Evolutionary conservation across 805 yeast genomes (phyloP), one percentile per base, ranked within the genome.

Genomic region (Candida sonorensis): DNA sequence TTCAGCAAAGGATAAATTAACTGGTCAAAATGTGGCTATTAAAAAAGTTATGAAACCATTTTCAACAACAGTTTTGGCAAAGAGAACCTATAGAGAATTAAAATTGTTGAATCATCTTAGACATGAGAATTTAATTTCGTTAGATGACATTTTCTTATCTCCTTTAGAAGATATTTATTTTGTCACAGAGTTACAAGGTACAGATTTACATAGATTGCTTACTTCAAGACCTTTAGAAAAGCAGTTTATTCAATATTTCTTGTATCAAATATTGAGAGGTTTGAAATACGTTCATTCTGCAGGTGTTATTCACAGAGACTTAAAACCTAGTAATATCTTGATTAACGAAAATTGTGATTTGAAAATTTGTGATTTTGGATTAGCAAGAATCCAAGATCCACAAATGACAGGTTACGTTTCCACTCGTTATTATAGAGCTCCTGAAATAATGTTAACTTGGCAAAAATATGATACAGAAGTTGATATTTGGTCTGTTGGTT

Each of bases 331-430:
- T 5, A 88, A 88, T 53, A 59, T 87, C 21, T 66, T 87, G 39
- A 90, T 88, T 36, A 88, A 88, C 55, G 95, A 95, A 21, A 94
- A 88, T 58, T 88, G 97, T 62, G 96, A 88, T 57, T 67, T 88
- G 49, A 88, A 88, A 55, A 84, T 88, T 28, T 87, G 97, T 65
- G 97, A 90, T 61, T 88, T 90, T 56, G 98, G 98, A 15, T 67
- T 90, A 39, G 97, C 97, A 21, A 74, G 98, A 55, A 83, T 90
- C 52, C 97, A 90, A 65, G 98, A 90, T 62, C 96, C 97, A 10
- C 97, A 90, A 58, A 90, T 90, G 98, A 90, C 97, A 1, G 98
- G 97, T 8, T 90, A 90, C 57, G 98, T 90, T 12, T 81, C 94
- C 5, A 90, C 98, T 4, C 63, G 98, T 51, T 90, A 87, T 65